phyloP scores from a whole-genome alignment of 768 basidiomycete genomes.

The Mrakia frigida region DNA sequence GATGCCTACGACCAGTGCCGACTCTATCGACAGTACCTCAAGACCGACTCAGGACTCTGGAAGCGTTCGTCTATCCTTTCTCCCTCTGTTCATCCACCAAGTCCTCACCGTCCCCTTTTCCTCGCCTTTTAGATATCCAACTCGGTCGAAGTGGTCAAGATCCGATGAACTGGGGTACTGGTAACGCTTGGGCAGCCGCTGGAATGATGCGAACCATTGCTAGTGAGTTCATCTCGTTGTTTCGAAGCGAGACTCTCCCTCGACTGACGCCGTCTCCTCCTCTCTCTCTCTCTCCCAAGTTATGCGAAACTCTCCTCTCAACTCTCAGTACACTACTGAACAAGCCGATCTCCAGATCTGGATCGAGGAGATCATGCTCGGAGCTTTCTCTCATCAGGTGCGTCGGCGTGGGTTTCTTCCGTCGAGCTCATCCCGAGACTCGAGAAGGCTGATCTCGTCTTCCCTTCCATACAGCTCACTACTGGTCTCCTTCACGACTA shows the following conservation, averaged over 20 bases:
- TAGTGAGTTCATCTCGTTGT: conserved; percentile 38
- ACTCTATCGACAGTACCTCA: conserved; percentile 54
- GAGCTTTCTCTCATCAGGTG: conserved; percentile 32
- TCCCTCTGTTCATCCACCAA: background rate
- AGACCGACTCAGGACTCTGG: conserved; percentile 54
- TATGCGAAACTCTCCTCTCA: conserved; percentile 49
- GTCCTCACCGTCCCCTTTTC: background rate
- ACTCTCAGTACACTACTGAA: conserved; percentile 35
- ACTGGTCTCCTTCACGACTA: conserved; percentile 27
- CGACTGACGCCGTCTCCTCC: background rate
- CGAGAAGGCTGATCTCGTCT: background rate
- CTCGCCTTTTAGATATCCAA: conserved; percentile 52
- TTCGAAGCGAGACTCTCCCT: background rate
- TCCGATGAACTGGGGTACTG: conserved; percentile 48
- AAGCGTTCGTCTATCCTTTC: conserved; percentile 45
- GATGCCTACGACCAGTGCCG: conserved; percentile 67
- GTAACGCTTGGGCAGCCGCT: conserved; percentile 83
- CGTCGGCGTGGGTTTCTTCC: background rate
- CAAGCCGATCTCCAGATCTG: conserved; percentile 37
- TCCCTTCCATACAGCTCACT: conserved; percentile 4
- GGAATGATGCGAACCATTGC: conserved; percentile 78
- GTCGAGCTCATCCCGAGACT: background rate
- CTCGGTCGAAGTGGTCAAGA: conserved; percentile 38
- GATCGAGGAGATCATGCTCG: conserved; percentile 38
- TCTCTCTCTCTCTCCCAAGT: background rate